These are phyloP conservation scores for Delonix regia DNA, from an alignment of 306 rosid genomes.

Conservation along the genomic window DNA sequence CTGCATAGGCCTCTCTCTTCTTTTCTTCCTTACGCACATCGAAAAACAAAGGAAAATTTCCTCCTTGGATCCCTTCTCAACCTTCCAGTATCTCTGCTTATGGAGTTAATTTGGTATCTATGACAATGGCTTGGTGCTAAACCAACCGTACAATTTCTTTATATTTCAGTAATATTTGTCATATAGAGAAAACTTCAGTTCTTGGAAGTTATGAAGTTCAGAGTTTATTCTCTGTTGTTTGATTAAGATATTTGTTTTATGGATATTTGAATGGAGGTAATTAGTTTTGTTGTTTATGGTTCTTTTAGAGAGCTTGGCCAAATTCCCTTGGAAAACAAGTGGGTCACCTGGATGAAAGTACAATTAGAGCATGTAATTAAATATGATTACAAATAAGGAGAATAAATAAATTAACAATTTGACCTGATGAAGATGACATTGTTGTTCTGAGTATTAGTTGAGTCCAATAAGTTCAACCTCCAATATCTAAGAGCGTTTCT, in stretches of 20 bases:
- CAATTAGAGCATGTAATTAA: no score
- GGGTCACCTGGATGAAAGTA: conserved; percentile 64
- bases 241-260: conserved; percentile 18
- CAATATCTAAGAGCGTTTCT: no score
- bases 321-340: conserved; percentile 81
- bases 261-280: background rate
- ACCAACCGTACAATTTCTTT: background rate
- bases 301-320: conserved; percentile 75
- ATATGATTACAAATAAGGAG: no score
- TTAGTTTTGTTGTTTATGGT: conserved; percentile 1
- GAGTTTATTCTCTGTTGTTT: conserved; percentile 30
- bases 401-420: no score
- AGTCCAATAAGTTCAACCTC: no score
- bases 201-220: background rate
- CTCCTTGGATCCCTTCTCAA: no score
- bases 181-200: conserved; percentile 14
- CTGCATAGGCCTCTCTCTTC: no score
- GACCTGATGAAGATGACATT: no score
- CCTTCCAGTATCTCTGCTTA: no score
- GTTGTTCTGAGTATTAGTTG: no score
- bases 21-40: no score
- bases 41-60: no score
- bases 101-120: conserved; percentile 3
- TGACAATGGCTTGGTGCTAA: background rate
- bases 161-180: conserved; percentile 21